Base-by-base conservation (phyloP, 169 alveolate genomes). In the Plasmodium gonderi region DNA sequence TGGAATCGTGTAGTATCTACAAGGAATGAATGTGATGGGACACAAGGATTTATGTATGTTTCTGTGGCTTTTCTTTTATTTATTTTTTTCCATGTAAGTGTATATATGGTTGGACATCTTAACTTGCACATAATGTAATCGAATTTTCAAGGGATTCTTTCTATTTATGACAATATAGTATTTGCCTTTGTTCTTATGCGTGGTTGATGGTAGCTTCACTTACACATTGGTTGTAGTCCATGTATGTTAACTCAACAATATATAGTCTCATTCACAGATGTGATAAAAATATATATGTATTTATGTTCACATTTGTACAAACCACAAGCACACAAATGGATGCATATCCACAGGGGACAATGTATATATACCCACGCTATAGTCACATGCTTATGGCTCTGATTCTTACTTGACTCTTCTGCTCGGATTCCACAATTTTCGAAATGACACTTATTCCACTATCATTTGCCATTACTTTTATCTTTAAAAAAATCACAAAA, bases 401-500 rank as follows among this genome's bases (percentile, higher is more conserved):
- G 4, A 8, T 51, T 65, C 49, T 79, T 78, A 90, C 94, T 72
- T 90, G 79, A 72, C 74, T 90, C 65, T 90, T 90, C 51, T 90
- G 94, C 38, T 90, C 94, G 29, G 90, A 64, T 49, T 90, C 94
- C 80, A 79, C 94, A 90, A 90, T 44, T 79, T 90, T 90, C n/a
- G 81, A 64, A 77, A 90, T 90, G 11, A 79, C 90, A 42, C 94
- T 90, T n/a, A 90, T 79, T 49, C 94, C 94, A 90, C 76, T 90
- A 54, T 90, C 77, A 75, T 54, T 75, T 51, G 89, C 93, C 93
- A 87, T 87, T 40, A 45, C 45, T 72, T 83, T 20, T 72, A 36
- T 38, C 9, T 31, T 17, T 33, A 80, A 80, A 65, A 82, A 82
- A 68, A 69, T 38, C 68, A 89, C 79, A 47, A 76, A 76, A 89